phyloP scores from a whole-genome alignment of 257 asterid genomes.

The Fraxinus americana region DNA sequence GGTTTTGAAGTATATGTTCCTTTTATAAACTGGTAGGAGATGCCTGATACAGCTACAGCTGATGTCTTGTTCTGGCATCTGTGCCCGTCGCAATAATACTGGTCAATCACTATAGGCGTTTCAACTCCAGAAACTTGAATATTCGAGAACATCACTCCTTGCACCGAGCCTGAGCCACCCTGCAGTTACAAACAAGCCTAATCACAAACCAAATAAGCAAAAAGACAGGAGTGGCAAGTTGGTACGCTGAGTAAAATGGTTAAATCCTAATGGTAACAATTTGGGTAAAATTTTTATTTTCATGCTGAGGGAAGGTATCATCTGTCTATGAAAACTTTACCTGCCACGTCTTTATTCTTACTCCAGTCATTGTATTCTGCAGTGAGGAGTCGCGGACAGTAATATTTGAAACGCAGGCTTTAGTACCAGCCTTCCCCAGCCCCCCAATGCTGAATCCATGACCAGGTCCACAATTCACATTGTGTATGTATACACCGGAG shows the following conservation, averaged over 20 bases:
- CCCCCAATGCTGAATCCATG: slow-evolving; percentile 64
- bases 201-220: neutral
- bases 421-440: slow-evolving; percentile 41
- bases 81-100: slow-evolving; percentile 44
- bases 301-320: neutral
- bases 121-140: slow-evolving; percentile 43
- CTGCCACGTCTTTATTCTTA: slow-evolving; percentile 63
- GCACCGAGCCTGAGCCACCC: slow-evolving; percentile 51
- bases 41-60: slow-evolving; percentile 38
- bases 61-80: slow-evolving; percentile 44
- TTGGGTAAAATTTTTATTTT: neutral
- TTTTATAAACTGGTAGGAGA: slow-evolving; percentile 44
- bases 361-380: slow-evolving; percentile 36
- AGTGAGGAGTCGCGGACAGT: slow-evolving; percentile 46
- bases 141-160: slow-evolving; percentile 43
- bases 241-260: neutral
- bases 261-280: neutral
- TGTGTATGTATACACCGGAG: slow-evolving; percentile 30
- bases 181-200: slow-evolving; percentile 15
- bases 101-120: slow-evolving; percentile 49
- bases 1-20: slow-evolving; percentile 45
- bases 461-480: slow-evolving; percentile 56
- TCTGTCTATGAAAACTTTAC: slow-evolving; percentile 16
- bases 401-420: slow-evolving; percentile 51
- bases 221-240: neutral